Evolutionary conservation across 2,329 filamentous ascomycete genomes (phyloP), one percentile per base, ranked within the genome.

Genomic region (Xylaria sp.): DNA sequence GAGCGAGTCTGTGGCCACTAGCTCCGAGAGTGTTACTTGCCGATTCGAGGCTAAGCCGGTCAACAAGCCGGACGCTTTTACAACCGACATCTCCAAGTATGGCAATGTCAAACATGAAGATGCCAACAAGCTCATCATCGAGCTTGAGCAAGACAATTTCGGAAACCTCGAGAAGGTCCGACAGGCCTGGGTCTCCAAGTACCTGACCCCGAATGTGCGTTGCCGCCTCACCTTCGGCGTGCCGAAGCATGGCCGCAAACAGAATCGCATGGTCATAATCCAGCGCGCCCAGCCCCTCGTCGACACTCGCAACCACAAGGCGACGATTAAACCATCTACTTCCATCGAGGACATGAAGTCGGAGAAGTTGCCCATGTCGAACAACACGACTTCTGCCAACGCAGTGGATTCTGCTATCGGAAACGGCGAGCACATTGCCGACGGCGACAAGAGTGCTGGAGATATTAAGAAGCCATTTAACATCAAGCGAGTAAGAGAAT

Each of bases 251-350:
- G 39, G 30, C 4, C 19, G 16, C 13, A 4, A 48, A 16, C 1
- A 10, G 1, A 47, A 30, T 3, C 48, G 57, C n/a, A 66, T 69
- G 67, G 53, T 76, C 71, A 18, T 57, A 72, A 2, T 78, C 73
- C 60, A 63, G 23, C 44, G 58, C 2, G 50, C 56, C 5, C 5
- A n/a, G 42, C 9, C 9, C 11, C 42, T 6, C 3, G 2, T 6
- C 42, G 42, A n/a, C 5, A 46, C 13, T 6, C 42, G 10, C 42
- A n/a, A 46, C 42, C 11, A 6, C 42, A n/a, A 46, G 5, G 13
- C 13, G 10, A 46, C n/a, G 10, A 11, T 30, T 2, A 30, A 30
- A 30, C 23, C 23, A 30, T 4, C 5, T 30, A 30, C 23, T 30
- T 30, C 23, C 4, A 5, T 30, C 23, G 23, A 30, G 23, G 23